Conservation (phyloP, 805 yeast species). For the Metschnikowia gelsemii region DNA sequence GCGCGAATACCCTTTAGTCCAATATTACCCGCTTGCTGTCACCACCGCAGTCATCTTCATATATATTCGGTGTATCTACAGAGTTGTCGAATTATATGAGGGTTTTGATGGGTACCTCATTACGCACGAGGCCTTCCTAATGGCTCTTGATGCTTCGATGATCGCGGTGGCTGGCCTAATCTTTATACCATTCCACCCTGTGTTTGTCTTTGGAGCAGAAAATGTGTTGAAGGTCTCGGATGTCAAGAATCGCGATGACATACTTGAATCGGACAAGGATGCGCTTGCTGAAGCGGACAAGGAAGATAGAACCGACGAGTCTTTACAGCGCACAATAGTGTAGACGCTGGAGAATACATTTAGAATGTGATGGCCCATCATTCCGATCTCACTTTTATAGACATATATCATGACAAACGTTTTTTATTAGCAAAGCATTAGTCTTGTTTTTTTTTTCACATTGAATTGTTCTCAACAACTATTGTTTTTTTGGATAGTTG, state of each 20-base stretch:
- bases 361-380: too few species aligned
- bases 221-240: constrained; percentile 18
- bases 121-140: constrained; percentile 35
- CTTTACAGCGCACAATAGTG: background rate
- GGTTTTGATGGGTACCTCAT: constrained; percentile 40
- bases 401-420: too few species aligned
- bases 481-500: too few species aligned
- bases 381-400: too few species aligned
- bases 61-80: constrained; percentile 37
- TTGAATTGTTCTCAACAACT: too few species aligned
- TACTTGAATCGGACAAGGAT: background rate
- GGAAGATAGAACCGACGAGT: background rate
- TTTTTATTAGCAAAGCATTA: too few species aligned
- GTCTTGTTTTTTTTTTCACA: too few species aligned
- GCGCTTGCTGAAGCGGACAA: background rate
- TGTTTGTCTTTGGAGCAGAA: constrained; percentile 32
- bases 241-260: constrained; percentile 7
- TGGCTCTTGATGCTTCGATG: constrained; percentile 42
- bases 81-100: constrained; percentile 41
- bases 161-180: constrained; percentile 36
- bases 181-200: constrained; percentile 42
- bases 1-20: constrained; percentile 28
- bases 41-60: constrained; percentile 33
- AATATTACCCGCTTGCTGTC: constrained; percentile 36
- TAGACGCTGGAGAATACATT: too few species aligned